These are phyloP conservation scores for Aristolochia californica DNA, from an alignment of 164 flowering plant species.

Conservation along the genomic window DNA sequence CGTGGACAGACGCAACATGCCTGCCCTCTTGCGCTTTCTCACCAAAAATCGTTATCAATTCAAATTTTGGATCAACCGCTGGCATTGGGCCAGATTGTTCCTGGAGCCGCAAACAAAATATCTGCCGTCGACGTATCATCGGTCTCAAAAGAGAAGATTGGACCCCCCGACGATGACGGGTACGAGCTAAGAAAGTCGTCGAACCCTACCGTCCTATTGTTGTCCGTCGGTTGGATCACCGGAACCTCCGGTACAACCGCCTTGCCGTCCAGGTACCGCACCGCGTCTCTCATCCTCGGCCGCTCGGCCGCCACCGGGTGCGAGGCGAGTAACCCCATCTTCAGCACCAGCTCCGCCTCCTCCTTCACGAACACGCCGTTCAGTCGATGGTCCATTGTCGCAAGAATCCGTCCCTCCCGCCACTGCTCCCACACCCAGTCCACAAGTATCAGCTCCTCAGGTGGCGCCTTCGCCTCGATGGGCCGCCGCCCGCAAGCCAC, in stretches of 20 bases:
- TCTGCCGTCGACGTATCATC: background rate
- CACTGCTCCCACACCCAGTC: constrained; percentile 54
- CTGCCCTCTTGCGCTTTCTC: too few relatives aligned
- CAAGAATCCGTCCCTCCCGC: constrained; percentile 19
- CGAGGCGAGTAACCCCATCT: constrained; percentile 44
- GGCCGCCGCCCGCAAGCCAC: constrained; percentile 49
- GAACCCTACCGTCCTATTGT: constrained; percentile 14
- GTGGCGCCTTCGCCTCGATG: constrained; percentile 32
- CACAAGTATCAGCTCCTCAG: constrained; percentile 42
- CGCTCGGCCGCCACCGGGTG: constrained; percentile 15
- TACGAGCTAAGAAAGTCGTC: constrained; percentile 19
- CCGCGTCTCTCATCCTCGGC: constrained; percentile 43
- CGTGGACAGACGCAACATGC: too few relatives aligned
- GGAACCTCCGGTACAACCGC: constrained; percentile 21
- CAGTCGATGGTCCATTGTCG: constrained; percentile 29
- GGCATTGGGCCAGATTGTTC: too few relatives aligned
- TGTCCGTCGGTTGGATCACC: constrained; percentile 7
- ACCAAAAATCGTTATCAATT: too few relatives aligned
- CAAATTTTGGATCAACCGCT: too few relatives aligned
- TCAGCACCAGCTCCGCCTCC: constrained; percentile 29
- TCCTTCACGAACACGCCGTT: constrained; percentile 15
- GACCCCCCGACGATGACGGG: constrained; percentile 17
- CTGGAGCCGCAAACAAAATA: background rate
- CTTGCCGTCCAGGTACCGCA: constrained; percentile 41
- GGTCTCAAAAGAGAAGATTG: background rate